These are phyloP conservation scores for Stromatinia cepivora DNA, from an alignment of 2,329 filamentous ascomycete species.

Conservation along the genomic window DNA sequence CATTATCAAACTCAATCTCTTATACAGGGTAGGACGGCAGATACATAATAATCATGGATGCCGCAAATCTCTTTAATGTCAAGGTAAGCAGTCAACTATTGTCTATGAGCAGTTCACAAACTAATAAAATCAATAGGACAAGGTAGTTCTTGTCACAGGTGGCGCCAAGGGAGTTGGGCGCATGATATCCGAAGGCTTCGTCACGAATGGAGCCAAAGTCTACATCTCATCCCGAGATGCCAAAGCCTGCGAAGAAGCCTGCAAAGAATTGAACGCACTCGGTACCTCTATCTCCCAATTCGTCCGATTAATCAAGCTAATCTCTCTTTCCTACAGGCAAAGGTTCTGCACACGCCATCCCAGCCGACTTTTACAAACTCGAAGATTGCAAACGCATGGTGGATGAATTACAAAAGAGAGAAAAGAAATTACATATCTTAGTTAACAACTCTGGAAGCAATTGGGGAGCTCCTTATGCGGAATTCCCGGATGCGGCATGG, in stretches of 20 bases:
- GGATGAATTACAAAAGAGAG: constrained; percentile 54
- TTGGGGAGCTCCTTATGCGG: constrained; percentile 61
- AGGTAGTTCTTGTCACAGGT: constrained; percentile 60
- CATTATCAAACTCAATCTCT: no score
- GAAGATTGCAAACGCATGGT: constrained; percentile 58
- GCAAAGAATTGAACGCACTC: constrained; percentile 55
- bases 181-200: constrained; percentile 67
- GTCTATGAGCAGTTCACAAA: not conserved
- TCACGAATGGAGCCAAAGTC: constrained; percentile 65
- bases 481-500: constrained; percentile 60
- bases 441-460: constrained; percentile 67
- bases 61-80: constrained; percentile 56
- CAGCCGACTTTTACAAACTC: constrained; percentile 63
- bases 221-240: constrained; percentile 69
- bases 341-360: constrained; percentile 59
- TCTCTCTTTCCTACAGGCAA: constrained; percentile 38
- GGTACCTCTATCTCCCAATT: constrained; percentile 40
- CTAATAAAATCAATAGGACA: constrained; percentile 43
- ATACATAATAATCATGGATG: constrained; percentile 49
- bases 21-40: no score
- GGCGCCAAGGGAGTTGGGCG: constrained; percentile 63
- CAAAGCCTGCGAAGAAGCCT: constrained; percentile 59
- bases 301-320: not conserved
- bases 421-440: constrained; percentile 58
- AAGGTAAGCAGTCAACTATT: constrained; percentile 47